phyloP scores from a whole-genome alignment of 495 filamentous ascomycete genomes.

The Apiosordaria backusii region DNA sequence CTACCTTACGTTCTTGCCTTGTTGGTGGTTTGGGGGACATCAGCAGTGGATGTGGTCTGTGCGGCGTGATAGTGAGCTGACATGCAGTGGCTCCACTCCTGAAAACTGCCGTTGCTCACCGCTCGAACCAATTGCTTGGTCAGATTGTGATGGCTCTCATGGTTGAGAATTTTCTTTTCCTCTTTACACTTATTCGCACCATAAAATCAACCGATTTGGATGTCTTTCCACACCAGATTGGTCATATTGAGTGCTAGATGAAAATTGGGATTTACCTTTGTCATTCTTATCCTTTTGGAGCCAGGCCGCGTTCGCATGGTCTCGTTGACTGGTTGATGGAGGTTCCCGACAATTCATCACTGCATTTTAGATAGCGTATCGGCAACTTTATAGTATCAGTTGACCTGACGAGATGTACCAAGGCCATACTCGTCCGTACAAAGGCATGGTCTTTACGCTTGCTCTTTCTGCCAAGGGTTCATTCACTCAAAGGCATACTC shows the following conservation, averaged over 20 bases:
- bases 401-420: too few species aligned
- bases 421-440: too few species aligned
- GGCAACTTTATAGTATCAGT: too few species aligned
- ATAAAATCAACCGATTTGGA: conserved; percentile 5
- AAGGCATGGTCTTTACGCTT: too few species aligned
- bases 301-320: not conserved
- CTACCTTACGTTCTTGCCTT: not conserved
- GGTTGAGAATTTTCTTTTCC: not conserved
- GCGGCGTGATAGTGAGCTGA: not conserved
- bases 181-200: not conserved
- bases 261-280: not conserved
- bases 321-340: conserved; percentile 1
- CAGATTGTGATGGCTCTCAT: not conserved
- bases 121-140: not conserved
- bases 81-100: not conserved
- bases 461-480: too few species aligned
- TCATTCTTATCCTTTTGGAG: conserved; percentile 1
- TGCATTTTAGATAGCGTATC: not conserved
- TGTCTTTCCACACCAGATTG: not conserved
- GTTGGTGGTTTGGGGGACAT: not conserved
- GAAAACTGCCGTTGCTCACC: not conserved
- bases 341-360: not conserved
- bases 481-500: too few species aligned
- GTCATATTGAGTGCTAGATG: conserved; percentile 5
- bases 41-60: not conserved